Conservation (phyloP, 192 early-diverging fungal species). For the Backusella sp. region DNA sequence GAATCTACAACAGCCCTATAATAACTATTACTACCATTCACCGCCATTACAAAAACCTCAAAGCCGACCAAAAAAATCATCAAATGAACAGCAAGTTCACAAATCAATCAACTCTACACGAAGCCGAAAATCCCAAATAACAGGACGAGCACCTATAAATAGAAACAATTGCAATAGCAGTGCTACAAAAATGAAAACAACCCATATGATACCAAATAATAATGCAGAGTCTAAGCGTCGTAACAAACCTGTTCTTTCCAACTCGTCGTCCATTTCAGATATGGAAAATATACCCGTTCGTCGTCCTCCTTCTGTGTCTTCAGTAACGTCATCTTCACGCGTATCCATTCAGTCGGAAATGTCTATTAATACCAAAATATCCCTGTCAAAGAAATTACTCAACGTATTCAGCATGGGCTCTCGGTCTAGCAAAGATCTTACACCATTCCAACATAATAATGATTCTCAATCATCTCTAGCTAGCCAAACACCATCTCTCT, state of each 20-base stretch:
- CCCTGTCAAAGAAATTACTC: constrained; percentile 25
- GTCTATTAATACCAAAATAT: constrained; percentile 26
- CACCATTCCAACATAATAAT: constrained; percentile 6
- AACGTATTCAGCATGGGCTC: constrained; percentile 37
- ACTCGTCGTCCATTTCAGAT: constrained; percentile 6
- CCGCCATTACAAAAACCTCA: neutral
- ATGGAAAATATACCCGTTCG: neutral
- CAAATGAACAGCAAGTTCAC: neutral
- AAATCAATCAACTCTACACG: neutral
- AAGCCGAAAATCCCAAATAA: neutral
- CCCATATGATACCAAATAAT: neutral
- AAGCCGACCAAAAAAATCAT: constrained; percentile 1
- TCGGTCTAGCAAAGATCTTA: constrained; percentile 9
- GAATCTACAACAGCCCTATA: neutral
- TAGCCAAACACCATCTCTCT: neutral
- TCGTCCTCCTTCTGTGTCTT: constrained; percentile 20
- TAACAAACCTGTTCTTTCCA: neutral
- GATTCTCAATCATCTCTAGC: constrained; percentile 3
- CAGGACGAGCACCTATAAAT: constrained; percentile 2
- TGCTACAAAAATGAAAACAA: constrained; percentile 4
- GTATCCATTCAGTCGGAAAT: constrained; percentile 21
- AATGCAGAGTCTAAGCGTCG: neutral
- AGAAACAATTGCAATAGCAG: neutral
- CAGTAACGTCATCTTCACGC: constrained; percentile 4
- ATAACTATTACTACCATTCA: neutral